Percentiles rank a stretch among this genome's conserved stretches.
phyloP scores from a whole-genome alignment of 2,329 filamentous ascomycete genomes.

The Penicillium crustosum region DNA sequence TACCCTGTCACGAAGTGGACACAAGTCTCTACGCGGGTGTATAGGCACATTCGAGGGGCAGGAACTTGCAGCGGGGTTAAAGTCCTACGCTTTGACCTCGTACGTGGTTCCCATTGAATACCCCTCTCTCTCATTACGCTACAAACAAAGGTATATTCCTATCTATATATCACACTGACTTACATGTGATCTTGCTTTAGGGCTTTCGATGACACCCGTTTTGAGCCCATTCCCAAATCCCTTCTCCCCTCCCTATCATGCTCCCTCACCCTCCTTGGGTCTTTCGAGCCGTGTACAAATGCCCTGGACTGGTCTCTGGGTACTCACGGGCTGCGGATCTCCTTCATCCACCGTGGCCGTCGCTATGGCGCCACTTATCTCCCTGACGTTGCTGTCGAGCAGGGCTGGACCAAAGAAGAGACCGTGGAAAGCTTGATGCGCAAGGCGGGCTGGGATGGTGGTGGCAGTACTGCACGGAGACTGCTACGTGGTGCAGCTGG shows the following conservation, averaged over 20 bases:
- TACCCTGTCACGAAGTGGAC: constrained; percentile 60
- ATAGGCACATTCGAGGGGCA: constrained; percentile 90
- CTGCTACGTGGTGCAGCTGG: constrained; percentile 42
- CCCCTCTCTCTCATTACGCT: not conserved
- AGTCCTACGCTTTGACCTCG: constrained; percentile 80
- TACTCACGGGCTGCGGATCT: constrained; percentile 81
- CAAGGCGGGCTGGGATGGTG: constrained; percentile 87
- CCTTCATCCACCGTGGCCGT: constrained; percentile 71
- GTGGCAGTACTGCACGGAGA: constrained; percentile 37
- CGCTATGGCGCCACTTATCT: constrained; percentile 86
- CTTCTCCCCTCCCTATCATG: constrained; percentile 51
- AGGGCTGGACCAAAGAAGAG: constrained; percentile 94
- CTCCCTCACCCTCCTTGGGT: constrained; percentile 76
- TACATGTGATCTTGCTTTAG: constrained; percentile 35
- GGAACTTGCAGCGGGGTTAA: constrained; percentile 69
- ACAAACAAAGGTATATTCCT: not conserved
- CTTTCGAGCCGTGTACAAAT: constrained; percentile 74
- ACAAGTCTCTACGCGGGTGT: constrained; percentile 79
- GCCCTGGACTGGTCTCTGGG: constrained; percentile 85
- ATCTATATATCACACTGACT: not conserved
- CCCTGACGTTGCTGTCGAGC: constrained; percentile 86
- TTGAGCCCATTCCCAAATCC: constrained; percentile 55
- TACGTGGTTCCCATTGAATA: constrained; percentile 39
- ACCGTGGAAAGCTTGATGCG: constrained; percentile 85
- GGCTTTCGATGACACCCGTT: constrained; percentile 64